Conservation (phyloP, 495 filamentous ascomycete genomes). For the Beverwykella pulmonaria region DNA sequence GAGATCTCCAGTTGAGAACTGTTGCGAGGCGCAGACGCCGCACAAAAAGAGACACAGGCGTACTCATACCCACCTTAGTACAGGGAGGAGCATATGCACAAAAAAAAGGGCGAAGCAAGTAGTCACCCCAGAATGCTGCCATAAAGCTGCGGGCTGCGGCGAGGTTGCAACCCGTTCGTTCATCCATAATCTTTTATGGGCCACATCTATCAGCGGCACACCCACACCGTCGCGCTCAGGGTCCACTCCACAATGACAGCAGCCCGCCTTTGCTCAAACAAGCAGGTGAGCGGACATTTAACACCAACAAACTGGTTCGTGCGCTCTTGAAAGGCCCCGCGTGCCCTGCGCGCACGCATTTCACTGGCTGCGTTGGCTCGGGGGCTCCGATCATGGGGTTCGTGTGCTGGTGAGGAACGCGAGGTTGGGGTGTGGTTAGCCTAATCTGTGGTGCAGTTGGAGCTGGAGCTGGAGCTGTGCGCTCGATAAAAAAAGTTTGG, state of each 20-base stretch:
- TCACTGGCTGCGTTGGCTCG: conserved; percentile 10
- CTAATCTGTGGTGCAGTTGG: too few relatives aligned
- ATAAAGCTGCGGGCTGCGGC: too few relatives aligned
- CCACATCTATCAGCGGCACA: too few relatives aligned
- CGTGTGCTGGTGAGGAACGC: not conserved
- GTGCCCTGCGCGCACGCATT: conserved; percentile 1
- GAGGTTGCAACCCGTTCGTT: too few relatives aligned
- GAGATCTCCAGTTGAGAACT: not conserved
- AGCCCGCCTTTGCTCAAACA: not conserved
- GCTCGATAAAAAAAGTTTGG: too few relatives aligned
- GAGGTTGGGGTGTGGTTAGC: not conserved
- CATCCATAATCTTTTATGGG: too few relatives aligned
- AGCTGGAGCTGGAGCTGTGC: too few relatives aligned
- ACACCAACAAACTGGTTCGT: not conserved
- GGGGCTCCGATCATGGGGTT: not conserved
- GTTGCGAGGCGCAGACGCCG: not conserved
- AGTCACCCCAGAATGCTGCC: too few relatives aligned
- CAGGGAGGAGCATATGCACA: too few relatives aligned
- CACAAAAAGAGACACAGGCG: too few relatives aligned
- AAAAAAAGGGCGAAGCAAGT: too few relatives aligned
- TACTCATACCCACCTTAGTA: too few relatives aligned
- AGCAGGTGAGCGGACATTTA: conserved; percentile 5
- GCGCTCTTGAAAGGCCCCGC: not conserved
- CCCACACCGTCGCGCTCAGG: not conserved
- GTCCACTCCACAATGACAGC: not conserved